A percentile compares a stretch with the other conserved stretches of the same genome.
These are phyloP conservation scores for Puccinellia tenuiflora DNA, from an alignment of 176 grass and related monocot genomes.

Conservation along the genomic window DNA sequence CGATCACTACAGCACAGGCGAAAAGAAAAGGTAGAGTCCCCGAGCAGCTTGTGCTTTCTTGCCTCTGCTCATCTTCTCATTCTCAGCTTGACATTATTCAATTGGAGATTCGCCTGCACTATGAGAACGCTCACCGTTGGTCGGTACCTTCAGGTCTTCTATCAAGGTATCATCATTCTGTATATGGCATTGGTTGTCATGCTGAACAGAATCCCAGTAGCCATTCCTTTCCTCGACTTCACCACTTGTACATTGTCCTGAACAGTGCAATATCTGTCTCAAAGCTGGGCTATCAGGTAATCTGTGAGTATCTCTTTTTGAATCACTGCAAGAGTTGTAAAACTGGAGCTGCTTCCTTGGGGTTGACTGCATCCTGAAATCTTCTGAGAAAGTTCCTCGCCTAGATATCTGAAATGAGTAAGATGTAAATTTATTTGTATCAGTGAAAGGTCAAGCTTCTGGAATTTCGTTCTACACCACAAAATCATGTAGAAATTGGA, in stretches of 20 bases:
- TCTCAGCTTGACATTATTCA: slow-evolving; percentile 14
- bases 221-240: slow-evolving; percentile 15
- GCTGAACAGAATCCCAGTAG: neutral
- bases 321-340: slow-evolving; percentile 23
- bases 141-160: slow-evolving; percentile 26
- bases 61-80: slow-evolving; percentile 21
- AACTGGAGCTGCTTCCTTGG: slow-evolving; percentile 39
- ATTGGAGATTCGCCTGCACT: slow-evolving; percentile 1
- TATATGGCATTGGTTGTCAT: neutral
- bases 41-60: slow-evolving; percentile 11
- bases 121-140: slow-evolving; percentile 3
- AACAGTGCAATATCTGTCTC: neutral
- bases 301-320: slow-evolving; percentile 18
- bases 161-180: neutral
- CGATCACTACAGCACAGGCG: neutral
- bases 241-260: neutral
- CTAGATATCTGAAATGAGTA: slow-evolving; percentile 21
- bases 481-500: neutral
- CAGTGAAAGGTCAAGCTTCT: neutral
- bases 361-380: slow-evolving; percentile 30
- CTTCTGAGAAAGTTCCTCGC: slow-evolving; percentile 16
- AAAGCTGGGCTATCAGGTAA: slow-evolving; percentile 20
- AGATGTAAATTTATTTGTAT: slow-evolving; percentile 5
- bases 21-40: neutral
- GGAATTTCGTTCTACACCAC: neutral